Conservation (phyloP, 257 asterid species). For the Lycium ferocissimum region DNA sequence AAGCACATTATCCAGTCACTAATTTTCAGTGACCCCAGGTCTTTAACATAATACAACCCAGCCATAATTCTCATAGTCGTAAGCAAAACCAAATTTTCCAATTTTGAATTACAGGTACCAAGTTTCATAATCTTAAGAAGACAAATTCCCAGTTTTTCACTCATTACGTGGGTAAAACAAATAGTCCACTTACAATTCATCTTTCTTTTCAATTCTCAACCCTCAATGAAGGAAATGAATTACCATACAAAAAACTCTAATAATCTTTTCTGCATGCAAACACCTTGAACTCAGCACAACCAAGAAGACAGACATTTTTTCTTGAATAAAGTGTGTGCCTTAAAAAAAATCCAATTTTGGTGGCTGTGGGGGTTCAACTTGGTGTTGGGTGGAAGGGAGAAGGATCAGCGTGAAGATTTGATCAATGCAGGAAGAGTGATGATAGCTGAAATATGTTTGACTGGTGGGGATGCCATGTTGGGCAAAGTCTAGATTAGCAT, state of each 20-base stretch:
- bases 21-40: not conserved
- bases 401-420: conserved; percentile 69
- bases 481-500: conserved; percentile 69
- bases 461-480: conserved; percentile 42
- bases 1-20: not conserved
- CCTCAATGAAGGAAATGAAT: not conserved
- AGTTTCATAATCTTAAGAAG: not conserved
- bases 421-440: conserved; percentile 58
- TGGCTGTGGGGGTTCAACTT: not conserved
- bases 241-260: not conserved
- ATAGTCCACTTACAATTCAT: not conserved
- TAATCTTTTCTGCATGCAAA: not conserved
- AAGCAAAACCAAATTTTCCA: not conserved
- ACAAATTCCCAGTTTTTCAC: not conserved
- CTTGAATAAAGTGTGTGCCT: not conserved
- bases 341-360: not conserved
- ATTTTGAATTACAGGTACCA: not conserved
- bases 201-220: not conserved
- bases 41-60: not conserved
- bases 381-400: conserved; percentile 9
- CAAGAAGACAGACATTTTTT: not conserved
- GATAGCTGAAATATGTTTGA: conserved; percentile 38
- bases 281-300: not conserved
- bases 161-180: conserved; percentile 20
- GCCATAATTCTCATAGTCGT: not conserved